phyloP scores from a whole-genome alignment of 208 protist species.

The Strigomonas galati region DNA sequence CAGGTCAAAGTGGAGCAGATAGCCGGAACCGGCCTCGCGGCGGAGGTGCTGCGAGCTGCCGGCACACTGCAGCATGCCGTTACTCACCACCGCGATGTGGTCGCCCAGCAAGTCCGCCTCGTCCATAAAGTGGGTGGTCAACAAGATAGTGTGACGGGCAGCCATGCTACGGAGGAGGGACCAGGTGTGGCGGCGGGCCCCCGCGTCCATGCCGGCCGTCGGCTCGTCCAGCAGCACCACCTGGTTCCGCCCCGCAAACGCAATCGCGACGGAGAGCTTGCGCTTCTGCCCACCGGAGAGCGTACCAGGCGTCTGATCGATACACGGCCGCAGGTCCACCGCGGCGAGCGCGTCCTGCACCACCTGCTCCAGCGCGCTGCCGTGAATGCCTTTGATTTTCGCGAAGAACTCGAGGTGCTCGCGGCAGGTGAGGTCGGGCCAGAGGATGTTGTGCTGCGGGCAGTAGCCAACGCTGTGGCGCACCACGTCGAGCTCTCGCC shows the following conservation, averaged over 20 bases:
- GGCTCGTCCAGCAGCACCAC: constrained; percentile 90
- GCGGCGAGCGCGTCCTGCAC: constrained; percentile 33
- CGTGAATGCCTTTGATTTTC: constrained; percentile 76
- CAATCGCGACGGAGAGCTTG: constrained; percentile 77
- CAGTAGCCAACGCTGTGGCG: constrained; percentile 87
- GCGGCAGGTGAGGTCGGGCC: constrained; percentile 73
- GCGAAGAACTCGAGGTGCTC: constrained; percentile 92
- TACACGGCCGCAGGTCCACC: constrained; percentile 51
- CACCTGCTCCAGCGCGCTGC: constrained; percentile 19
- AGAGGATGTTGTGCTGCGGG: constrained; percentile 94
- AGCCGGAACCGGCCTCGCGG: constrained; percentile 58
- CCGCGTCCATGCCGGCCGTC: constrained; percentile 86
- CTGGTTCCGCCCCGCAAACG: constrained; percentile 72
- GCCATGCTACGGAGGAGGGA: constrained; percentile 50
- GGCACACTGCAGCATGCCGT: constrained; percentile 52
- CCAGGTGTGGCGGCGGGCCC: constrained; percentile 82
- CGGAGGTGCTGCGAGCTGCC: constrained; percentile 67
- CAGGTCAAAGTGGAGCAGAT: constrained; percentile 46
- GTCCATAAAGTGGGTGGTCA: constrained; percentile 96
- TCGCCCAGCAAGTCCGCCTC: constrained; percentile 95
- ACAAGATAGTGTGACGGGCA: constrained; percentile 51
- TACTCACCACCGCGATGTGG: constrained; percentile 89
- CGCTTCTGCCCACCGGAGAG: constrained; percentile 88
- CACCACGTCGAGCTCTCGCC: constrained; percentile 31
- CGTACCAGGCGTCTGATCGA: constrained; percentile 18